Percentiles rank a stretch among this genome's conserved stretches.
Conservation (phyloP, 352 stramenopile genomes). For the Plasmopara halstedii region DNA sequence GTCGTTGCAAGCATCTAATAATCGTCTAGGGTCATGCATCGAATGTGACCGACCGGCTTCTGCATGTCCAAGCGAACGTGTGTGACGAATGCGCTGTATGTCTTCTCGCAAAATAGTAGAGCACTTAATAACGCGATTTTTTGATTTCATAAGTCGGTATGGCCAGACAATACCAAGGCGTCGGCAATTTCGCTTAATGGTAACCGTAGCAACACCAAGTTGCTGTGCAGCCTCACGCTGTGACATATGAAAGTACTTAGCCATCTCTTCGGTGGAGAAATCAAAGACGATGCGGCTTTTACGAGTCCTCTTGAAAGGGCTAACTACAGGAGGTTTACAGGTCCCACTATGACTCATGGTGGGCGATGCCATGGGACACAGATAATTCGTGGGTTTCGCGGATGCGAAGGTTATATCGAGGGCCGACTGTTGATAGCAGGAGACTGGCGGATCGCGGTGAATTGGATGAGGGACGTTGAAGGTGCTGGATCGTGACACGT, state of each 20-base stretch:
- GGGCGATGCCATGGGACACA: conserved; percentile 8
- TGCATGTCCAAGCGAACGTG: conserved; percentile 20
- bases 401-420: neutral
- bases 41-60: conserved; percentile 21
- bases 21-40: too few relatives aligned
- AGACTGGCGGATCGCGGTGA: conserved; percentile 2
- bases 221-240: conserved; percentile 43
- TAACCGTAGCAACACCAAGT: conserved; percentile 47
- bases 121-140: conserved; percentile 29
- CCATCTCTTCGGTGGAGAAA: conserved; percentile 44
- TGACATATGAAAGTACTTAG: conserved; percentile 50
- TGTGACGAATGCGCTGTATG: conserved; percentile 24
- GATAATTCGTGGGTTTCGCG: conserved; percentile 1
- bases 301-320: conserved; percentile 22
- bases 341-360: conserved; percentile 3
- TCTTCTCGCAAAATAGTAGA: conserved; percentile 29
- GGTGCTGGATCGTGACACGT: conserved; percentile 5
- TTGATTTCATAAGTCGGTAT: conserved; percentile 46
- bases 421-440: neutral
- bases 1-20: too few relatives aligned
- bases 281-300: conserved; percentile 51
- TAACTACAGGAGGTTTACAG: conserved; percentile 7
- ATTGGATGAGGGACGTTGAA: conserved; percentile 19
- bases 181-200: conserved; percentile 53
- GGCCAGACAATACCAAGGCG: conserved; percentile 50